Evolutionary conservation across 257 asterid genomes (phyloP).

Genomic region (Gentiana macrophylla): DNA sequence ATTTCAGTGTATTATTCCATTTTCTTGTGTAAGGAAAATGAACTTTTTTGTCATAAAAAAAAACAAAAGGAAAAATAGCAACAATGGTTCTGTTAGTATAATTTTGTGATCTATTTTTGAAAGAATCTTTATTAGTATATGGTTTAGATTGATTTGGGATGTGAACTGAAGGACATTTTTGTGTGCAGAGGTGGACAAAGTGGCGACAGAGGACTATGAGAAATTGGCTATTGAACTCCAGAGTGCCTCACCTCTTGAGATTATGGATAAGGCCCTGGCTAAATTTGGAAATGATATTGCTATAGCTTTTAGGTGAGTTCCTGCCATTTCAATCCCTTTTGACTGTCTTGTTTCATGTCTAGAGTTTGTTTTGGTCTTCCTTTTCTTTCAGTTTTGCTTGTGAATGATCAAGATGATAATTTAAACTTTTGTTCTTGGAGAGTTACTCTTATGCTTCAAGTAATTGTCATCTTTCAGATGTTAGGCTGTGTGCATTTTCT

Average conservation of each 20-base stretch:
- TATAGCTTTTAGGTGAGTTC: slow-evolving; percentile 68
- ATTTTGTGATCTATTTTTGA: not conserved
- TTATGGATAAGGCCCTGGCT: slow-evolving; percentile 66
- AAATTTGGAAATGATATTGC: slow-evolving; percentile 67
- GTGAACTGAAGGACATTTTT: not conserved
- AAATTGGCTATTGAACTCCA: slow-evolving; percentile 45
- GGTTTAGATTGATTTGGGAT: not conserved
- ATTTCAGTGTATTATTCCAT: no score
- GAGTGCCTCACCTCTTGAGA: slow-evolving; percentile 66
- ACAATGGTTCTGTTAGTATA: not conserved
- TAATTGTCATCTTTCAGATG: no score
- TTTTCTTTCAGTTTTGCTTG: not conserved
- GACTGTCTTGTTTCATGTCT: no score
- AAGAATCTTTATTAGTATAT: not conserved
- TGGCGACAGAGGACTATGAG: slow-evolving; percentile 44
- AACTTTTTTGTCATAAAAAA: no score
- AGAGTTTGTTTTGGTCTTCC: not conserved
- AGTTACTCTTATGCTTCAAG: no score
- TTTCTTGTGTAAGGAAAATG: no score
- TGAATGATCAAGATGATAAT: not conserved
- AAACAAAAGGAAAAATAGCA: no score
- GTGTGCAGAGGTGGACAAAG: slow-evolving; percentile 29
- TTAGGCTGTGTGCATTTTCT: no score
- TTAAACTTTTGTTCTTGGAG: no score
- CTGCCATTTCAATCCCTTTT: not conserved